Evolutionary conservation across 768 basidiomycete genomes (phyloP).

Genomic region (Cystoderma amianthinum): DNA sequence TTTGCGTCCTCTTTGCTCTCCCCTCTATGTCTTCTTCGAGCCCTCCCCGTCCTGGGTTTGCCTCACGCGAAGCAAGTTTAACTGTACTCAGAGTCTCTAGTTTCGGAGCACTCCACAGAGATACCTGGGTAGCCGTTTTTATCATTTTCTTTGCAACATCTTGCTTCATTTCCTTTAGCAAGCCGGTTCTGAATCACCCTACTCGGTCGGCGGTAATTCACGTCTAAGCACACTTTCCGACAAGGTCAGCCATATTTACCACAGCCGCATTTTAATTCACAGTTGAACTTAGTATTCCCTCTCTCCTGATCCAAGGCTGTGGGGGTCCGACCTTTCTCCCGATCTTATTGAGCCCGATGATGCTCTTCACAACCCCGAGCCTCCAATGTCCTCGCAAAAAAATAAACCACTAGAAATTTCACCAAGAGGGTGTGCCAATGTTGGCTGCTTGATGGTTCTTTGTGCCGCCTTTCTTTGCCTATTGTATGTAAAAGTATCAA

Average conservation of each 20-base stretch:
- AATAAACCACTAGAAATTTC: conserved; percentile 31
- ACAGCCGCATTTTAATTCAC: not conserved
- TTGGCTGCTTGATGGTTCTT: conserved; percentile 62
- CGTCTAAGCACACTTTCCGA: conserved; percentile 35
- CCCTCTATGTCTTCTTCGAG: conserved; percentile 21
- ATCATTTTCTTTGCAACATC: not conserved
- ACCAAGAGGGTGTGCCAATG: conserved; percentile 59
- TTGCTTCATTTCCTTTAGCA: conserved; percentile 9
- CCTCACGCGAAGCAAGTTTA: conserved; percentile 22
- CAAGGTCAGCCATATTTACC: conserved; percentile 23
- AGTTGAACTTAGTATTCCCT: conserved; percentile 45
- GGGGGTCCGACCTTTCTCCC: conserved; percentile 55
- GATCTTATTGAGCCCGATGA: conserved; percentile 62
- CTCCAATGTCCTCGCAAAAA: conserved; percentile 10
- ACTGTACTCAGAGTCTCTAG: conserved; percentile 22
- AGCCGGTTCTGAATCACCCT: conserved; percentile 34
- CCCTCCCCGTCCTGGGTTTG: conserved; percentile 19
- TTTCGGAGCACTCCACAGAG: conserved; percentile 28
- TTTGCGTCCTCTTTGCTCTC: conserved; percentile 8
- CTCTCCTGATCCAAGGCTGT: conserved; percentile 56
- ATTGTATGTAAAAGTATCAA: conserved; percentile 39
- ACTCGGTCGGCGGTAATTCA: conserved; percentile 34
- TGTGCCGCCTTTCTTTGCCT: conserved; percentile 39
- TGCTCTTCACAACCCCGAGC: conserved; percentile 62
- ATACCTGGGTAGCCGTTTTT: conserved; percentile 28